Evolutionary conservation across 208 protist genomes (phyloP).

Genomic region (Leishmania tropica): DNA sequence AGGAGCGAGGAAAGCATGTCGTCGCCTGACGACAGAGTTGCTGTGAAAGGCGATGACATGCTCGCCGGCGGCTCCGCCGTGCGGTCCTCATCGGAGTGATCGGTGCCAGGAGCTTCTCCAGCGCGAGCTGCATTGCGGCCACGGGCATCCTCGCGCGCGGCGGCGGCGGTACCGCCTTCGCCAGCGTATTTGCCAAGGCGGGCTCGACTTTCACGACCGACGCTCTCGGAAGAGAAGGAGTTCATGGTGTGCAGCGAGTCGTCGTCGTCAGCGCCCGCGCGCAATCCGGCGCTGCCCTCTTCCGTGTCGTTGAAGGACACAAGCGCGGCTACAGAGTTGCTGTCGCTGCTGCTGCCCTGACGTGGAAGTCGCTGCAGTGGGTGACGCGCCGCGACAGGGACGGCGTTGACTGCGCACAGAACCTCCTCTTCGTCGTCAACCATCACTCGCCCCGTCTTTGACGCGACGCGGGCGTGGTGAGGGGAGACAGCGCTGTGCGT

Average conservation of each 20-base stretch:
- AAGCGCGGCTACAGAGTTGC: background rate
- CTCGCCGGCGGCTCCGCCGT: constrained; percentile 17
- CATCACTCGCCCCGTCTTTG: constrained; percentile 35
- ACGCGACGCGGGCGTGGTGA: constrained; percentile 25
- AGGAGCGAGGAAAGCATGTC: background rate
- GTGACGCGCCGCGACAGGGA: constrained; percentile 1
- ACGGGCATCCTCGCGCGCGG: background rate
- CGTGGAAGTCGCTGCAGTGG: background rate
- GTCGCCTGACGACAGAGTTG: constrained; percentile 1
- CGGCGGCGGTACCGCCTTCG: background rate
- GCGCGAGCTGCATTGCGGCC: background rate
- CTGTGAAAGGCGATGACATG: background rate
- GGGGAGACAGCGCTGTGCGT: background rate
- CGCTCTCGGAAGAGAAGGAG: constrained; percentile 12
- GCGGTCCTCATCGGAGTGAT: background rate
- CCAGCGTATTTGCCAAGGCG: background rate
- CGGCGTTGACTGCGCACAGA: constrained; percentile 25
- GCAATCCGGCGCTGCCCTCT: background rate
- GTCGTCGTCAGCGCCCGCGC: background rate
- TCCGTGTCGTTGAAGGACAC: constrained; percentile 10
- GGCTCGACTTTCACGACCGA: background rate
- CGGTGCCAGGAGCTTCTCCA: background rate
- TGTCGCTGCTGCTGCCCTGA: background rate
- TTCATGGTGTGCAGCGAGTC: constrained; percentile 32
- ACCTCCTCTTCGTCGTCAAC: constrained; percentile 39